Base-by-base conservation (phyloP, 371 early-diverging fungal genomes). In the Syncephalastrum sp. region DNA sequence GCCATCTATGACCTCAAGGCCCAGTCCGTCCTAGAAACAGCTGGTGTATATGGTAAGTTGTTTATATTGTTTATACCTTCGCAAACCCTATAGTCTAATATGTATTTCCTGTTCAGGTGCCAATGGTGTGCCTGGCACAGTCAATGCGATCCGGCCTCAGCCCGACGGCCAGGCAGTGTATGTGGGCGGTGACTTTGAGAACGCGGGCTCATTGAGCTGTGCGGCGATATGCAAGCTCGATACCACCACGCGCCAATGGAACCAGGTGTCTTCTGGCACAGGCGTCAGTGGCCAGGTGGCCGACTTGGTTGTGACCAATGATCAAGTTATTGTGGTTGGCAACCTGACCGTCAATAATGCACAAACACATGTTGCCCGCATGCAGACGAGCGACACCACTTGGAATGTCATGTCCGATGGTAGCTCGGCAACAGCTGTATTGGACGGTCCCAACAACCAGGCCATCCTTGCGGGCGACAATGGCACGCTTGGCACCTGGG, bases 181-280 rank as follows among this genome's bases (percentile, higher is more conserved):
- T 55, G 75, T 84, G 19, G 86, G 78, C 25, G 86, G 86, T 0
- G 42, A 67, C 25, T 85, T 85, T 53, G 64, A 79, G 29, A 71
- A 47, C 29, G 77, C 70, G 7, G 77, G 77, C 0, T 60, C 70
- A 0, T 29, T 77, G 16, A 54, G 54, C 13, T 77, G 77, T 50
- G 54, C 68, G 14, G 50, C 63, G 3, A 57, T 86, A 3, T 86
- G 86, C 57, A 19, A 49, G 5, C 48, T 75, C 27, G 63, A 71
- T 29, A 59, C 63, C 0, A 47, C 53, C 14, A 59, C 56, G 2
- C 50, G 60, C 2, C 75, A 75, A 50, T 79, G 79, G 79, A 69
- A 59, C 17, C 61, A 64, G 29, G 60, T 72, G 5, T 60, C 53
- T 2, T 43, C 50, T 10, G 67, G 56, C 13, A 33, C 38, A 10